phyloP scores from a whole-genome alignment of 2,329 filamentous ascomycete genomes.

The Penicillium frequentans region DNA sequence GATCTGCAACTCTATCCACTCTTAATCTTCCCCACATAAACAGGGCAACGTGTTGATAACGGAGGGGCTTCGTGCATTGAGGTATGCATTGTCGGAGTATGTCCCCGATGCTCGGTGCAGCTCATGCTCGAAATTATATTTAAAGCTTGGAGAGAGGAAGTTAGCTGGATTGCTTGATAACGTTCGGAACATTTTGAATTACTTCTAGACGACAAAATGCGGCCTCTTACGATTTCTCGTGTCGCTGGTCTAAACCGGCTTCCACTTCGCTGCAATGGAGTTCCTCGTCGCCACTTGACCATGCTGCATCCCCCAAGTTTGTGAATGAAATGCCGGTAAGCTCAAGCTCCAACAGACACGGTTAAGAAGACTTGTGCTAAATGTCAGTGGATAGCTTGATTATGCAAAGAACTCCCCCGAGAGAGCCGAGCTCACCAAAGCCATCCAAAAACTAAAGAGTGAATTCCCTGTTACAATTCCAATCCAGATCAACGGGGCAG shows the following conservation, averaged over 20 bases:
- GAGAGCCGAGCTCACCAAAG: conserved; percentile 15
- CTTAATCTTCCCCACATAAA: background rate
- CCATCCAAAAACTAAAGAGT: conserved; percentile 15
- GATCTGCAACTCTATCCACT: background rate
- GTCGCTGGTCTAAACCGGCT: conserved; percentile 3
- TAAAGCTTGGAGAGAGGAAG: background rate
- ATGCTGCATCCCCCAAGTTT: conserved; percentile 26
- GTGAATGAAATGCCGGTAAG: conserved; percentile 27
- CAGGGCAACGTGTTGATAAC: background rate
- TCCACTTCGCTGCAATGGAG: background rate
- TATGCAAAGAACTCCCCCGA: conserved; percentile 21
- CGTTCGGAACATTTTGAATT: background rate
- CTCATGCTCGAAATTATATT: background rate
- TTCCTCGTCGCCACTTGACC: conserved; percentile 11
- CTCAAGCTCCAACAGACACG: background rate
- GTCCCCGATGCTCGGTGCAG: conserved; percentile 4
- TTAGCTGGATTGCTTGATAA: background rate
- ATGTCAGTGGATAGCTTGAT: conserved; percentile 7
- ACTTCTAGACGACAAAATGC: conserved; percentile 5
- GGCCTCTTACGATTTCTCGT: conserved; percentile 7
- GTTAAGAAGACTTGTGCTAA: background rate
- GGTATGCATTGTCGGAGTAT: conserved; percentile 3
- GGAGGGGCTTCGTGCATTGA: background rate
- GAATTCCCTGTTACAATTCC: conserved; percentile 19
- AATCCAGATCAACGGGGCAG: conserved; percentile 15